Percentiles rank a stretch among this genome's conserved stretches.
phyloP scores from a whole-genome alignment of 108 stramenopile species.

The Nannochloropsis oceanica region DNA sequence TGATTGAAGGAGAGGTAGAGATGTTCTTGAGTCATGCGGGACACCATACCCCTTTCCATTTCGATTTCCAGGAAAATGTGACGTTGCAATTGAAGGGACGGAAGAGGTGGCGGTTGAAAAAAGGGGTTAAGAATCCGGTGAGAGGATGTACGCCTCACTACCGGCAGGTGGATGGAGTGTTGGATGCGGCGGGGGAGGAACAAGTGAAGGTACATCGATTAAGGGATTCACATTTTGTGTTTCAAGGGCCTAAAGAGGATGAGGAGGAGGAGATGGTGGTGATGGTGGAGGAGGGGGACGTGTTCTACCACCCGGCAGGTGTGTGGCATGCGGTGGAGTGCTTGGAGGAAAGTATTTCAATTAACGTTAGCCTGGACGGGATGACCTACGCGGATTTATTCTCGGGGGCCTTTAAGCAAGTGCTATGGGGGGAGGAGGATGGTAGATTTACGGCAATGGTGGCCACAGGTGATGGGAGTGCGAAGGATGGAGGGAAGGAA shows the following conservation, averaged over 20 bases:
- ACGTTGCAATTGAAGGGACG: slow-evolving; percentile 65
- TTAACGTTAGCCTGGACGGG: slow-evolving; percentile 71
- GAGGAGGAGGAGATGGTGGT: slow-evolving; percentile 31
- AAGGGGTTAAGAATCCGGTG: slow-evolving; percentile 50
- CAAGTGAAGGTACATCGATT: slow-evolving; percentile 48
- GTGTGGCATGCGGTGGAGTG: slow-evolving; percentile 78
- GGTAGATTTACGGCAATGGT: neutral
- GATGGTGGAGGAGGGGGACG: slow-evolving; percentile 58
- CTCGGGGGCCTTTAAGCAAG: slow-evolving; percentile 52
- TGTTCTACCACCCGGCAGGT: slow-evolving; percentile 72
- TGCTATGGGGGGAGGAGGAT: slow-evolving; percentile 20
- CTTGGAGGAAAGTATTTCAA: slow-evolving; percentile 55
- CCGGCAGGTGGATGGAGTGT: slow-evolving; percentile 41
- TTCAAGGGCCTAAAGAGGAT: slow-evolving; percentile 28
- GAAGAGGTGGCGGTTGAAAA: slow-evolving; percentile 63
- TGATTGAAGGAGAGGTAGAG: slow-evolving; percentile 63
- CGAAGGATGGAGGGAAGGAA: no score
- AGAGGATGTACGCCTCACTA: slow-evolving; percentile 77
- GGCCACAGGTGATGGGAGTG: neutral
- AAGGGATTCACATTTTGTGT: neutral
- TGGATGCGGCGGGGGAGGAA: slow-evolving; percentile 37
- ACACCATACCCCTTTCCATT: slow-evolving; percentile 63
- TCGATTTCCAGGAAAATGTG: slow-evolving; percentile 87
- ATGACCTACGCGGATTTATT: slow-evolving; percentile 55
- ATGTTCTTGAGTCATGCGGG: slow-evolving; percentile 49